Base-by-base conservation (phyloP, 2,329 filamentous ascomycete genomes). In the Neonectria punicea region DNA sequence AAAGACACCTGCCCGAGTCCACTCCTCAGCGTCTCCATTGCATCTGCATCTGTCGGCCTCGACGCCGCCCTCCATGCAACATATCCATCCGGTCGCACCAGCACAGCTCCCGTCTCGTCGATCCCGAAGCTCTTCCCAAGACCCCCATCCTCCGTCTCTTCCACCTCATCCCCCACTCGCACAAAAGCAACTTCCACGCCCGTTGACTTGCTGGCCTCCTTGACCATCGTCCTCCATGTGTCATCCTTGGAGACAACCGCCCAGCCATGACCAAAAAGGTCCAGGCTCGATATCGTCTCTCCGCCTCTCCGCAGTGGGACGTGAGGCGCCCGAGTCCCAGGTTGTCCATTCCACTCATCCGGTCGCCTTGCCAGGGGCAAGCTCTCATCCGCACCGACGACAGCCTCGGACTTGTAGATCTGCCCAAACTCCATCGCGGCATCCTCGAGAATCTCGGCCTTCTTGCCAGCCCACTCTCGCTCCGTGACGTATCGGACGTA, bases 281-380 rank as follows among this genome's bases (percentile, higher is more conserved):
- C 69, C 4, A 71, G 18, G 14, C 63, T 69, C 2, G 69, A 70
- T 10, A 36, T 28, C 2, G 2, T 8, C 8, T 55, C 58, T 20
- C 3, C 61, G 25, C 20, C 47, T 22, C 4, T 58, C n/a, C 18
- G 32, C 16, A 74, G 16, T 3, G 25, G n/a, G 2, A 74, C 57
- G 18, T 74, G 67, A 3, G 72, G 65, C 14, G 69, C 72, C 36
- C 72, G 51, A 1, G 69, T 74, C 1, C 72, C 72, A 20, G 72
- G 61, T 11, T 70, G 68, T 1, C 70, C 72, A 13, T 61, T 65
- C 70, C 72, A 74, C 54, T 73, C 72, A 28, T 72, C 68, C 0
- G 70, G 68, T 16, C 58, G 47, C 58, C 59, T 61, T 0, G 73
- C 70, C 0, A 53, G 57, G 1, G 61, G 64, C 41, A 66, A 54